Conservation (phyloP, 2,329 filamentous ascomycete genomes). For the Didymosphaeria variabile region DNA sequence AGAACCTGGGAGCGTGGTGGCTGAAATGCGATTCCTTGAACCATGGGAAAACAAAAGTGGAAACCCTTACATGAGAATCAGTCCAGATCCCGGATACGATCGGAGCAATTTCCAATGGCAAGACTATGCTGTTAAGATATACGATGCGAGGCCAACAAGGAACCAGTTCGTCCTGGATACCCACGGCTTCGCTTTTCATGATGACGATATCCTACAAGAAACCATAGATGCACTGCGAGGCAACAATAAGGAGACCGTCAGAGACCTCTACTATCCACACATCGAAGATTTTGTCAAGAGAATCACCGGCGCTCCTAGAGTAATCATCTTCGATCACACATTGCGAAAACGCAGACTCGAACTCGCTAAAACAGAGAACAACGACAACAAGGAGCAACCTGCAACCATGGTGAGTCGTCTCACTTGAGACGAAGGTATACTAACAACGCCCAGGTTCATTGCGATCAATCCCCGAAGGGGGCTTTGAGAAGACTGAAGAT, state of each 20-base stretch:
- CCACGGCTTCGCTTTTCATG: constrained; percentile 23
- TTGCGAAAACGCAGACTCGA: constrained; percentile 13
- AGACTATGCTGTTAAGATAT: constrained; percentile 9
- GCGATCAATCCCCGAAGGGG: background rate
- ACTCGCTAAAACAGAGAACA: constrained; percentile 5
- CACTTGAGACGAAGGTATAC: background rate
- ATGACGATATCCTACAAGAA: constrained; percentile 10
- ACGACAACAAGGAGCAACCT: constrained; percentile 22
- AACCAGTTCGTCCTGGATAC: constrained; percentile 20
- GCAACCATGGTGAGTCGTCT: too few relatives aligned
- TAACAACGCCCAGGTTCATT: background rate
- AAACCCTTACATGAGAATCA: constrained; percentile 21
- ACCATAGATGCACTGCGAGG: constrained; percentile 13
- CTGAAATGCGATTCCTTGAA: constrained; percentile 24
- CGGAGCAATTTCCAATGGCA: constrained; percentile 13
- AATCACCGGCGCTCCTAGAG: constrained; percentile 18
- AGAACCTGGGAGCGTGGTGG: too few relatives aligned
- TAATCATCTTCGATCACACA: constrained; percentile 28
- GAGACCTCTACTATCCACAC: constrained; percentile 20
- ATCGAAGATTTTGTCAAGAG: constrained; percentile 21
- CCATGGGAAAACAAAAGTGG: constrained; percentile 19
- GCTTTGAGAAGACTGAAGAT: background rate
- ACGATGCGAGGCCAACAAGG: constrained; percentile 14
- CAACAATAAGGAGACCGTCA: constrained; percentile 15
- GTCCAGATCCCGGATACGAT: background rate